Base-by-base conservation (phyloP, 768 basidiomycete genomes). In the Pleurotus salmoneostramineus region DNA sequence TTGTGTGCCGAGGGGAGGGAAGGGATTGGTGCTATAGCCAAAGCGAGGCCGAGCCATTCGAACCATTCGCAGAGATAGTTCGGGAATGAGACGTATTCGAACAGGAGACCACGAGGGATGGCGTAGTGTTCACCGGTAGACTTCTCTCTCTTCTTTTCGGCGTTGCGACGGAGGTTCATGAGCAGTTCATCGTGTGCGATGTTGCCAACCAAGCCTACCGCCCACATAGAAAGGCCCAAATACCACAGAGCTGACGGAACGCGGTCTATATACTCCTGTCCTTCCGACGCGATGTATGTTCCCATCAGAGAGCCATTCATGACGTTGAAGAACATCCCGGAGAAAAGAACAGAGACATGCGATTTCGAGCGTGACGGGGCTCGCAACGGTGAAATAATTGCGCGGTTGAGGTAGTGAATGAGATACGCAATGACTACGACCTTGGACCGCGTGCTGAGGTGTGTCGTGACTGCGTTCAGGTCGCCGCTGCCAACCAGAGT, bases 41-140 rank as follows among this genome's bases (percentile, higher is more conserved):
- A 68, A 1, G 92, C 89, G 69, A 88, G 98, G 6, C 91, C 93
- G 7, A 84, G 62, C 95, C 95, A 98, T 72, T 98, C 96, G 56
- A 89, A 58, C 96, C 96, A 98, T 68, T 98, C 96, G 72, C 88
- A 93, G 15, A 93, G 74, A 73, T 98, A 98, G 70, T 97, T 94
- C 7, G 96, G 96, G 73, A 87, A 96, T 5, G 93, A 93, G 64
- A 98, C 76, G 66, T 83, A 87, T 44, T 69, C 64, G 77, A 89
- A 97, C 14, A 96, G 74, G 17, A 83, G 80, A 0, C 90, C 92
- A 51, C 87, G 81, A 0, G 96, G 94, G 59, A 95, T 87, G 3
- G 86, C 85, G 67, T 93, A 93, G 70, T 91, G 77, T 50, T 84
- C 81, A 43, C 68, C 70, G 15, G 36, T 43, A 4, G 52, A 40